Conservation (phyloP, 2,329 filamentous ascomycete species). For the Emmonsia crescens region DNA sequence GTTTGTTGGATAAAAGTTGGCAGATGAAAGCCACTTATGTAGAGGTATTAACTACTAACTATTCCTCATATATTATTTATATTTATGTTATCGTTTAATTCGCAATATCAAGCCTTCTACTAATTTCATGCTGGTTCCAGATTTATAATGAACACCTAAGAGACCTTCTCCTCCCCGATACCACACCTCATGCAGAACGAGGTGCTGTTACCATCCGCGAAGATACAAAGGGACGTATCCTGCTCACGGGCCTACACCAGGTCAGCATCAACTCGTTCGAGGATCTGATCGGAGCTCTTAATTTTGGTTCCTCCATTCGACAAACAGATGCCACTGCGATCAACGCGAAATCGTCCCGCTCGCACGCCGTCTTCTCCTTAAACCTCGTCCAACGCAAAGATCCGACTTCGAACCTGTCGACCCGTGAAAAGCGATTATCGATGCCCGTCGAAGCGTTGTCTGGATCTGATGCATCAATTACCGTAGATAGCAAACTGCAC, state of each 20-base stretch:
- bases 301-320: conserved; percentile 85
- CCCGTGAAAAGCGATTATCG: conserved; percentile 73
- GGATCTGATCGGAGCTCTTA: conserved; percentile 77
- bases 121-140: conserved; percentile 35
- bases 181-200: conserved; percentile 58
- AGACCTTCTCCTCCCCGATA: conserved; percentile 74
- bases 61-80: neutral
- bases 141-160: conserved; percentile 97
- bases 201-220: conserved; percentile 81
- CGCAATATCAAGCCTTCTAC: conserved; percentile 5
- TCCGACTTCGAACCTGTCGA: conserved; percentile 38
- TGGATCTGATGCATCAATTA: conserved; percentile 54
- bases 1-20: conserved; percentile 63
- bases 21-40: conserved; percentile 89
- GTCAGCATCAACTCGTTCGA: conserved; percentile 84
- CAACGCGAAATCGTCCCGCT: conserved; percentile 94
- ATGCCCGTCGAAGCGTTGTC: conserved; percentile 73
- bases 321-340: conserved; percentile 96
- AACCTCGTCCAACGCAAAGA: conserved; percentile 76
- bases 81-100: neutral
- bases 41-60: conserved; percentile 41
- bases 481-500: conserved; percentile 94
- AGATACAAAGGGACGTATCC: conserved; percentile 86
- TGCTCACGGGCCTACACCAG: conserved; percentile 81
- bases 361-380: conserved; percentile 91